Conservation (phyloP, 179 eudicot genomes). For the Sideroxylon spinosum region DNA sequence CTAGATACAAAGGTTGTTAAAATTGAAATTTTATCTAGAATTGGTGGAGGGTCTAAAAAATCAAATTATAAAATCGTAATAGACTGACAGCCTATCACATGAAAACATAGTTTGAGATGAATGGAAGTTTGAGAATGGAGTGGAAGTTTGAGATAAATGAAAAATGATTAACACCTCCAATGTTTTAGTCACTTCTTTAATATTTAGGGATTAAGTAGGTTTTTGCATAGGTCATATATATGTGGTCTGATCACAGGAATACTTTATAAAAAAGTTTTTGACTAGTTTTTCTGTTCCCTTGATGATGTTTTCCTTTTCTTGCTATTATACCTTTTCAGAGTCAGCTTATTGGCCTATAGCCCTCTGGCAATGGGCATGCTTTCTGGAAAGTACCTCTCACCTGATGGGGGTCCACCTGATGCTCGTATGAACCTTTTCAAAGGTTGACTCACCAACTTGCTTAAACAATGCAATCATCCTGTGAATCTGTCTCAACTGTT, state of each 20-base stretch:
- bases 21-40: too few relatives aligned
- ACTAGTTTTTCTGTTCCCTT: not conserved
- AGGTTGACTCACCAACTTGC: slow-evolving; percentile 36
- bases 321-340: slow-evolving; percentile 27
- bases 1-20: too few relatives aligned
- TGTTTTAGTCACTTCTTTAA: too few relatives aligned
- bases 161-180: too few relatives aligned
- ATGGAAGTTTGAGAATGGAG: too few relatives aligned
- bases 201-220: not conserved
- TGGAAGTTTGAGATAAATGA: too few relatives aligned
- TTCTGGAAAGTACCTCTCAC: slow-evolving; percentile 76
- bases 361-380: slow-evolving; percentile 98
- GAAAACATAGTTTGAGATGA: too few relatives aligned
- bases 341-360: slow-evolving; percentile 85
- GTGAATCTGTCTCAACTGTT: slow-evolving; percentile 15
- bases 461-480: not conserved
- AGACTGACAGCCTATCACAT: too few relatives aligned
- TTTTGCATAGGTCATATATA: not conserved
- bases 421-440: slow-evolving; percentile 79
- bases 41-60: too few relatives aligned
- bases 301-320: not conserved
- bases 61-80: too few relatives aligned
- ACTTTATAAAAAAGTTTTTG: not conserved
- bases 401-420: slow-evolving; percentile 62
- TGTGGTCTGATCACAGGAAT: not conserved